Conservation (phyloP, 805 yeast species). For the Saccharomycopsis microspora region DNA sequence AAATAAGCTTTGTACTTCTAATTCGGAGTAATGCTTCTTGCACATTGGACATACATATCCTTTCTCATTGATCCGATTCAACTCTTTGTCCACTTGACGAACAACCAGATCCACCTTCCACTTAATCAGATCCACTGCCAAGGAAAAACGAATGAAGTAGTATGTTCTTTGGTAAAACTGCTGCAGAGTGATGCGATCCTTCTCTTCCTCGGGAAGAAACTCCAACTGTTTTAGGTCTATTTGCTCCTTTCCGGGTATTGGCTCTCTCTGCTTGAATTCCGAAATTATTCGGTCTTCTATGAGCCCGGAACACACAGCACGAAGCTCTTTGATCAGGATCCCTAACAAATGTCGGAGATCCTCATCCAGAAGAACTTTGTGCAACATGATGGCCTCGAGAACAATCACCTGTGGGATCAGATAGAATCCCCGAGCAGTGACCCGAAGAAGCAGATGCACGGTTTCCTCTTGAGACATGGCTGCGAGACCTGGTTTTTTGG, state of each 20-base stretch:
- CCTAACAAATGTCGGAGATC: slow-evolving; percentile 75
- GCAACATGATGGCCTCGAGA: slow-evolving; percentile 78
- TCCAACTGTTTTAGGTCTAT: slow-evolving; percentile 6
- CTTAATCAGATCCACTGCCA: slow-evolving; percentile 89
- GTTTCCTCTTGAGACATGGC: slow-evolving; percentile 19
- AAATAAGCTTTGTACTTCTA: slow-evolving; percentile 77
- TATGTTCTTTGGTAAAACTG: slow-evolving; percentile 51
- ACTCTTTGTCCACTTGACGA: slow-evolving; percentile 64
- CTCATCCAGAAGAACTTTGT: slow-evolving; percentile 85
- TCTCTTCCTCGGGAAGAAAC: background rate
- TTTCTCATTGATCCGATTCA: slow-evolving; percentile 82
- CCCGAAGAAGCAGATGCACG: slow-evolving; percentile 49
- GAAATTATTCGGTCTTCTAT: slow-evolving; percentile 76
- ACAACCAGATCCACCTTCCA: slow-evolving; percentile 93
- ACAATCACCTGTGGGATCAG: slow-evolving; percentile 74
- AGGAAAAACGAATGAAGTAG: slow-evolving; percentile 80
- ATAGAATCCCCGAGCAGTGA: slow-evolving; percentile 81
- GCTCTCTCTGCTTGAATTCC: slow-evolving; percentile 55
- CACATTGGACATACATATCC: slow-evolving; percentile 90
- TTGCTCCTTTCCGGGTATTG: slow-evolving; percentile 3
- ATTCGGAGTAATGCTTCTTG: slow-evolving; percentile 64
- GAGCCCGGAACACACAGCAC: slow-evolving; percentile 69
- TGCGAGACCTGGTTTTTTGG: too few species aligned
- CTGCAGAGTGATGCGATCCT: slow-evolving; percentile 3
- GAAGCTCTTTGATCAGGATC: slow-evolving; percentile 75